phyloP scores from a whole-genome alignment of 257 asterid genomes.

The Eucommia ulmoides region DNA sequence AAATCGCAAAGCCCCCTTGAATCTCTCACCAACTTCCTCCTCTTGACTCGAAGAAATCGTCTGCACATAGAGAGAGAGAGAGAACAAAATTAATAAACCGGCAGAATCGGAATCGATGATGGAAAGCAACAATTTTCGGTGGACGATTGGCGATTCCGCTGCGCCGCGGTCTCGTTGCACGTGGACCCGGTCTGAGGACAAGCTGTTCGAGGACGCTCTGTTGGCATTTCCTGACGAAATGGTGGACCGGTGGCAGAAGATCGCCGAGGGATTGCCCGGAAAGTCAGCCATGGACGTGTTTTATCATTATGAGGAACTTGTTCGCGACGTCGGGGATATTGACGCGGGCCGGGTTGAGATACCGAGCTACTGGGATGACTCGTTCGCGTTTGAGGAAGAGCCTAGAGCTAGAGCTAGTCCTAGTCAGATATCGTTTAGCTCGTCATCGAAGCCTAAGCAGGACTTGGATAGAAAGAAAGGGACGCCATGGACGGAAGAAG shows the following conservation, averaged over 20 bases:
- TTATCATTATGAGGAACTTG: background rate
- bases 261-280: background rate
- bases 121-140: too few species aligned
- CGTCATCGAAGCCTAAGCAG: background rate
- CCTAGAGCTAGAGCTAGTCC: too few species aligned
- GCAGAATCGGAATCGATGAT: too few species aligned
- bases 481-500: background rate
- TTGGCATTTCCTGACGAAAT: background rate
- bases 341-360: background rate
- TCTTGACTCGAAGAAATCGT: too few species aligned
- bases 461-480: background rate
- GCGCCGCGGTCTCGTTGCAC: too few species aligned
- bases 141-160: too few species aligned
- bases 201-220: background rate
- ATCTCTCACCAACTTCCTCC: too few species aligned
- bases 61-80: too few species aligned
- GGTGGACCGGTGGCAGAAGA: background rate
- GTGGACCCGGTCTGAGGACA: background rate
- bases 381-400: too few species aligned
- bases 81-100: too few species aligned
- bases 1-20: too few species aligned
- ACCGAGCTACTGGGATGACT: too few species aligned
- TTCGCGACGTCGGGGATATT: background rate
- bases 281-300: background rate
- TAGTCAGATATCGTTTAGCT: background rate